phyloP scores from a whole-genome alignment of 768 basidiomycete species.

The Leccinum boreale region DNA sequence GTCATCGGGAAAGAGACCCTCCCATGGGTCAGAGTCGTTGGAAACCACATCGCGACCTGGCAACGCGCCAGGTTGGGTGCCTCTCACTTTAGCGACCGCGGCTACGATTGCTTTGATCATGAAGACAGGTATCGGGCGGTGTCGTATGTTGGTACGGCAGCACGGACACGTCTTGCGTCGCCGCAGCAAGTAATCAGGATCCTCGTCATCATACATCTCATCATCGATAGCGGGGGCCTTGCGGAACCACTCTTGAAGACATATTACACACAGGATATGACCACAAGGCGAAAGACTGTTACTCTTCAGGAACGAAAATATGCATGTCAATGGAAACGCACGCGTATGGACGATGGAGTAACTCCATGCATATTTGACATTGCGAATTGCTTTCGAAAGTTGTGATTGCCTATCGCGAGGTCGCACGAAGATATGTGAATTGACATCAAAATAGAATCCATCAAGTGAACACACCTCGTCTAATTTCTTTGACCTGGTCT shows the following conservation, averaged over 20 bases:
- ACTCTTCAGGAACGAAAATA: constrained; percentile 5
- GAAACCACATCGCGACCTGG: constrained; percentile 29
- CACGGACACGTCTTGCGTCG: constrained; percentile 72
- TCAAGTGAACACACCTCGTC: constrained; percentile 48
- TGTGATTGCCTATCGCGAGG: constrained; percentile 42
- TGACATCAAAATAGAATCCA: neutral
- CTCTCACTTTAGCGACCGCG: constrained; percentile 46
- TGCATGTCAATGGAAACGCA: constrained; percentile 34
- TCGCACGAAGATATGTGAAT: neutral
- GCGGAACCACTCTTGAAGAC: constrained; percentile 78
- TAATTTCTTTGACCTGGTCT: constrained; percentile 45
- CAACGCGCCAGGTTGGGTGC: constrained; percentile 15
- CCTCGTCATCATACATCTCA: constrained; percentile 42
- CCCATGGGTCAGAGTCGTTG: constrained; percentile 61
- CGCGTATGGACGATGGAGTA: constrained; percentile 63
- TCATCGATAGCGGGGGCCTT: constrained; percentile 52
- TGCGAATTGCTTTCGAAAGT: constrained; percentile 57
- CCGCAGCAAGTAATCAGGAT: constrained; percentile 45
- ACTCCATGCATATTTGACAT: constrained; percentile 79
- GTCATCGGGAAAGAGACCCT: constrained; percentile 57
- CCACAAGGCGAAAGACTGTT: constrained; percentile 70
- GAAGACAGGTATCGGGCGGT: constrained; percentile 66
- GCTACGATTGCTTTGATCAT: constrained; percentile 59
- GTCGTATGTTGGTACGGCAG: constrained; percentile 55
- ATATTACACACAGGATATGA: constrained; percentile 69